Evolutionary conservation across 2,329 filamentous ascomycete species (phyloP), one percentile per base, ranked within the genome.

Genomic region (Lasiodiplodia hormozganensis): DNA sequence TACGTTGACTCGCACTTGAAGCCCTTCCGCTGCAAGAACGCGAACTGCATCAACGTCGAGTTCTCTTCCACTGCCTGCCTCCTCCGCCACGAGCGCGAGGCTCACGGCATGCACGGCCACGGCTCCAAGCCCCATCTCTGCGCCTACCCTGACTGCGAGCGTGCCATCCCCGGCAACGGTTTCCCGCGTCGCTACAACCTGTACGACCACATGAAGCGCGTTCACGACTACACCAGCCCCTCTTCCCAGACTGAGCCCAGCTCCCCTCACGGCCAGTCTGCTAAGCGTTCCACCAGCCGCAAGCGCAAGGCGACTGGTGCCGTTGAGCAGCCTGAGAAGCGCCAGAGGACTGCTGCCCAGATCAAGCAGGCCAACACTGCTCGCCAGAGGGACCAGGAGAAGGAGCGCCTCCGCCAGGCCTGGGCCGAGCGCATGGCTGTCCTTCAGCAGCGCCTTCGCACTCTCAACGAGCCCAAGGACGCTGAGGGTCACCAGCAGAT

Each of bases 131-230:
- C 95, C 16, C 94, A 95, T 78, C 88, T 96, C 64, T 98, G 95
- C 87, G 88, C 90, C 69, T 96, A 95, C 80, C 86, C 91, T 34
- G 93, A 92, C 70, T 98, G 95, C 76, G 94, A 97, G 76, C 91
- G 95, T 72, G 89, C 93, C 69, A 85, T 91, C 40, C 84, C 88
- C 28, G 94, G 93, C 74, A 93, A 95, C 78, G 95, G 95, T 74
- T 98, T 98, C 77, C 95, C 94, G 47, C 90, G 95, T 74, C 91
- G 94, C 75, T 98, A 96, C 93, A 98, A 98, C 82, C 87, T 97
- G 66, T 90, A 92, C 80, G 95, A 98, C 82, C 95, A 98, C 85
- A 97, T 97, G 94, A 93, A 93, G 83, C 91, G 95, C 71, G 94
- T 97, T 8, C 95, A 98, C 75, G 86, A 88, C 72, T 88, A 87